Evolutionary conservation across 139 green algal genomes (phyloP).

Genomic region (Coelastrella sp.): DNA sequence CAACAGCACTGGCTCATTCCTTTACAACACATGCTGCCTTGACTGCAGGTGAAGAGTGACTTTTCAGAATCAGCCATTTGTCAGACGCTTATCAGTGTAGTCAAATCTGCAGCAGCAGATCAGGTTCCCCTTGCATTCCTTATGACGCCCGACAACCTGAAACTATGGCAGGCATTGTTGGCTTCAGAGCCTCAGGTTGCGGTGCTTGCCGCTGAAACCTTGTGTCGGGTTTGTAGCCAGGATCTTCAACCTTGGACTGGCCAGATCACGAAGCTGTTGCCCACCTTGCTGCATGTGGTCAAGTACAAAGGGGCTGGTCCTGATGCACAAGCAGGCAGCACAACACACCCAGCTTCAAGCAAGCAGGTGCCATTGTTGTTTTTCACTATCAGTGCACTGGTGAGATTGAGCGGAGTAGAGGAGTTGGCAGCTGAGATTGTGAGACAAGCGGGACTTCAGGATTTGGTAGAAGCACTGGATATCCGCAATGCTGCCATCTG

Average conservation of each 20-base stretch:
- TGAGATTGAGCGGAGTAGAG: conserved; percentile 1
- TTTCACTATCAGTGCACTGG: conserved; percentile 35
- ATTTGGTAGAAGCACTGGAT: background rate
- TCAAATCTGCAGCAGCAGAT: conserved; percentile 1
- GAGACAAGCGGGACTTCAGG: background rate
- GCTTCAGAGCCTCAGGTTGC: background rate
- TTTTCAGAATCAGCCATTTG: background rate
- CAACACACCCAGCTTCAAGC: background rate
- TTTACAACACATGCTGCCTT: background rate
- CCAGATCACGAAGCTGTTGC: background rate
- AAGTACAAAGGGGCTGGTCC: background rate
- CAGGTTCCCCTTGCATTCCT: background rate
- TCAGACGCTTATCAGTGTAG: background rate
- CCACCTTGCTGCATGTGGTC: background rate
- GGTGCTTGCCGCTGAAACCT: conserved; percentile 27
- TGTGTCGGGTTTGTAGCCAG: conserved; percentile 27
- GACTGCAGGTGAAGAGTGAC: background rate
- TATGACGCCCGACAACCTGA: background rate
- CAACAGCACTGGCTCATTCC: no score
- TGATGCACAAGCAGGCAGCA: background rate
- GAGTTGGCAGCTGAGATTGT: background rate
- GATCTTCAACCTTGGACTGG: background rate
- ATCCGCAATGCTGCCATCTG: background rate
- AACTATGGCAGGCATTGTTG: background rate
- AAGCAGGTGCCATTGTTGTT: conserved; percentile 32